These are phyloP conservation scores for Laguncularia racemosa DNA, from an alignment of 345 rosid species.

Conservation along the genomic window DNA sequence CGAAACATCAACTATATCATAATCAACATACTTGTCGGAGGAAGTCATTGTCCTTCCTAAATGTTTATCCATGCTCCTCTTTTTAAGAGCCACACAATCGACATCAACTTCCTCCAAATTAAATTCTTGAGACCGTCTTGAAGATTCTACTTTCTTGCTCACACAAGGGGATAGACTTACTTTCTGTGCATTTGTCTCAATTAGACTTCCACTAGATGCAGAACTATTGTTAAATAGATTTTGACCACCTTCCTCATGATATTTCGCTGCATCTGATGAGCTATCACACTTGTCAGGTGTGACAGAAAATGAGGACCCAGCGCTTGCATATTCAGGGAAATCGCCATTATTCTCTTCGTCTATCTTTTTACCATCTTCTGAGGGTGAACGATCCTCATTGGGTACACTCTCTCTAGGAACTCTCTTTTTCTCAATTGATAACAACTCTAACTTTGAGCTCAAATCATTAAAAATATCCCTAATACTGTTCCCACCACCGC, in stretches of 20 bases:
- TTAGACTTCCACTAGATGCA: slow-evolving; percentile 16
- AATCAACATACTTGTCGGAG: slow-evolving; percentile 19
- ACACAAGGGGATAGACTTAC: slow-evolving; percentile 10
- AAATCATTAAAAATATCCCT: slow-evolving; percentile 72
- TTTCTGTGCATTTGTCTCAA: slow-evolving; percentile 11
- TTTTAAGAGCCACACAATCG: slow-evolving; percentile 7
- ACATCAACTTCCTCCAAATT: slow-evolving; percentile 28
- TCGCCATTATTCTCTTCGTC: slow-evolving; percentile 8
- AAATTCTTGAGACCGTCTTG: slow-evolving; percentile 13
- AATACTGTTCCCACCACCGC: slow-evolving; percentile 35
- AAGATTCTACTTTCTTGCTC: slow-evolving; percentile 10
- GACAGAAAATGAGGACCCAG: slow-evolving; percentile 39
- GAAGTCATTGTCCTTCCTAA: no score
- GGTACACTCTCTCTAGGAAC: slow-evolving; percentile 20
- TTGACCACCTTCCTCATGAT: no score
- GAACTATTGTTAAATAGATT: slow-evolving; percentile 3
- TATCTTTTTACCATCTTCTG: slow-evolving; percentile 5
- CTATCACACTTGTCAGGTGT: slow-evolving; percentile 20
- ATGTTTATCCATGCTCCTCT: no score
- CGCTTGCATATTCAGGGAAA: slow-evolving; percentile 32
- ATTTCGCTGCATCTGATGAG: slow-evolving; percentile 5
- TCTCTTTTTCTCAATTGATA: slow-evolving; percentile 62
- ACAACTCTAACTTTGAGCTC: slow-evolving; percentile 62
- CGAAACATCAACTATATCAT: slow-evolving; percentile 17
- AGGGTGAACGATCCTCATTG: slow-evolving; percentile 12